Evolutionary conservation across 2,329 filamentous ascomycete species (phyloP).

Genomic region (Ceratocystis albifundus): DNA sequence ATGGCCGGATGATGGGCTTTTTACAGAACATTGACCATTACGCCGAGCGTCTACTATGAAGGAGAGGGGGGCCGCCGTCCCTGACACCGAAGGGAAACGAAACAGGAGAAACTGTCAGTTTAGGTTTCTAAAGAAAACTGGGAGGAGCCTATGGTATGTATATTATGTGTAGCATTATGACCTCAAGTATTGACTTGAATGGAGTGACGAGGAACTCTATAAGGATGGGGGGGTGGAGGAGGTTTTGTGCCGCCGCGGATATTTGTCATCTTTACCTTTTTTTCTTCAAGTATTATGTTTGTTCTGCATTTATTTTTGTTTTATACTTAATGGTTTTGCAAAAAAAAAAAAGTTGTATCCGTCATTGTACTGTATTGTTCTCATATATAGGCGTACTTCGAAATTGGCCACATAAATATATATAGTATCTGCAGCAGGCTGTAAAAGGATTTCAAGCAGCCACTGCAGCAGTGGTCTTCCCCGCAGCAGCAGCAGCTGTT

Average conservation of each 20-base stretch:
- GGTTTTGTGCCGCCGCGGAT: background rate
- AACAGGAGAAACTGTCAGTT: background rate
- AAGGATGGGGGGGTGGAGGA: no score
- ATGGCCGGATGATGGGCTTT: conserved; percentile 60
- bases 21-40: conserved; percentile 36
- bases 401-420: background rate
- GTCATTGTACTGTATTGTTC: no score
- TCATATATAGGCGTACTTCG: background rate
- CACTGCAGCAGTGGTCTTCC: background rate
- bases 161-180: background rate
- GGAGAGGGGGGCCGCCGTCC: no score
- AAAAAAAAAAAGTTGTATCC: no score
- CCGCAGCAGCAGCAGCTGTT: background rate
- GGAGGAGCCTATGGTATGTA: background rate
- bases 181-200: background rate
- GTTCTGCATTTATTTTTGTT: background rate
- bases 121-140: background rate
- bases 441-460: background rate
- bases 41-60: conserved; percentile 25
- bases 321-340: no score
- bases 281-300: background rate
- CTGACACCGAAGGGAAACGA: background rate
- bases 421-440: background rate
- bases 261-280: no score
- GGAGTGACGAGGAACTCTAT: background rate